These are phyloP conservation scores for Fusarium sp. DNA, from an alignment of 2,329 filamentous ascomycete species.

Conservation along the genomic window DNA sequence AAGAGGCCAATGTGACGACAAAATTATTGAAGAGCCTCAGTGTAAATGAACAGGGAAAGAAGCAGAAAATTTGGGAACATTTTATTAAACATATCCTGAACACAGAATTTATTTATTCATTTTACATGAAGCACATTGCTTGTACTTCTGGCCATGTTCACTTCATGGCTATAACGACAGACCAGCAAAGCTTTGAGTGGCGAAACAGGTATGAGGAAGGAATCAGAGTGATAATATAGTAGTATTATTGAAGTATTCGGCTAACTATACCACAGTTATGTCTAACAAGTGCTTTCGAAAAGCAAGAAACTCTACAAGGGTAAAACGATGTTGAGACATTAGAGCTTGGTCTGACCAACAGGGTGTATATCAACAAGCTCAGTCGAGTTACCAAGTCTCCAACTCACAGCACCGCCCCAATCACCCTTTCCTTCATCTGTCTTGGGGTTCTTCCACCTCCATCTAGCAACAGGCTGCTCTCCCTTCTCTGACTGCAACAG, in stretches of 20 bases:
- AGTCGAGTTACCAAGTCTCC: conserved; percentile 51
- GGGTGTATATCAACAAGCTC: conserved; percentile 42
- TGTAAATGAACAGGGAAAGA: too few relatives aligned
- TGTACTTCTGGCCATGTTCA: too few relatives aligned
- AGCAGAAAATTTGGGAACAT: too few relatives aligned
- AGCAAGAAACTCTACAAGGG: accelerated
- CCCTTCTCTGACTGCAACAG: conserved; percentile 56
- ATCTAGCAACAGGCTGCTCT: conserved; percentile 58
- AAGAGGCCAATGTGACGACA: too few relatives aligned
- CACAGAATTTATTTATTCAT: too few relatives aligned
- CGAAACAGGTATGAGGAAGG: too few relatives aligned
- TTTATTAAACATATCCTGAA: too few relatives aligned
- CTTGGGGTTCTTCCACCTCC: conserved; percentile 62
- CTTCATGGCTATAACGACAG: too few relatives aligned
- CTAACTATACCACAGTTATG: accelerated
- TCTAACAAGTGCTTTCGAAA: not conserved
- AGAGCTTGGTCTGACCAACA: conserved; percentile 15
- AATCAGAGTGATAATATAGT: too few relatives aligned
- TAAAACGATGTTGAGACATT: accelerated
- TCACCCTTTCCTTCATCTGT: conserved; percentile 27
- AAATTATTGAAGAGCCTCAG: too few relatives aligned
- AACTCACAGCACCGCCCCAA: conserved; percentile 51
- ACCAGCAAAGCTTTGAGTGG: too few relatives aligned
- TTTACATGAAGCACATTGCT: too few relatives aligned
- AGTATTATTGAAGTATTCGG: not conserved